Conservation (phyloP, 257 asterid genomes). For the Fraxinus anomala region DNA sequence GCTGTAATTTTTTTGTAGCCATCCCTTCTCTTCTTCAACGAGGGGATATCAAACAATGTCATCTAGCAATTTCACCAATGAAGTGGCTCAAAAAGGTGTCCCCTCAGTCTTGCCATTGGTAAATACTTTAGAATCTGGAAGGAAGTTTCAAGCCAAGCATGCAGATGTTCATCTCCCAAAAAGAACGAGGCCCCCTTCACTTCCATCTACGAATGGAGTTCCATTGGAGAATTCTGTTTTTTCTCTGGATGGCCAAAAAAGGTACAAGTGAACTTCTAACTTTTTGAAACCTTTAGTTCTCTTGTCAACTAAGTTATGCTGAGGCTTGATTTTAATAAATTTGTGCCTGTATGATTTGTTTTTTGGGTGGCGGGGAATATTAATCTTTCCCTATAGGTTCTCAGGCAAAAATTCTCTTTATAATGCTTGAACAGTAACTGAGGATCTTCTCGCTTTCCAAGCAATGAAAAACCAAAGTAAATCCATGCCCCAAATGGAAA, state of each 20-base stretch:
- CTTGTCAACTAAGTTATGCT: neutral
- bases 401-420: slow-evolving; percentile 10
- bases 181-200: slow-evolving; percentile 76
- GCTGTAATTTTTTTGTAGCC: slow-evolving; percentile 44
- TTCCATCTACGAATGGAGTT: slow-evolving; percentile 36
- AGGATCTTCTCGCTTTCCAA: neutral
- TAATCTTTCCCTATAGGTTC: neutral
- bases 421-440: neutral
- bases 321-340: neutral
- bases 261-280: slow-evolving; percentile 39
- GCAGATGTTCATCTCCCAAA: slow-evolving; percentile 57
- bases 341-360: neutral
- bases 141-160: slow-evolving; percentile 46
- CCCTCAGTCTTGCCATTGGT: slow-evolving; percentile 32
- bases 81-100: slow-evolving; percentile 38
- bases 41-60: slow-evolving; percentile 46
- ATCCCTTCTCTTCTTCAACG: slow-evolving; percentile 39
- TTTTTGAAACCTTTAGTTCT: slow-evolving; percentile 11
- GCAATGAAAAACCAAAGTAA: neutral
- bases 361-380: neutral
- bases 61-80: slow-evolving; percentile 35
- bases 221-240: slow-evolving; percentile 37
- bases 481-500: neutral
- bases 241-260: slow-evolving; percentile 39
- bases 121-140: slow-evolving; percentile 44